phyloP scores from a whole-genome alignment of 179 eudicot species.

The Silene coronaria region DNA sequence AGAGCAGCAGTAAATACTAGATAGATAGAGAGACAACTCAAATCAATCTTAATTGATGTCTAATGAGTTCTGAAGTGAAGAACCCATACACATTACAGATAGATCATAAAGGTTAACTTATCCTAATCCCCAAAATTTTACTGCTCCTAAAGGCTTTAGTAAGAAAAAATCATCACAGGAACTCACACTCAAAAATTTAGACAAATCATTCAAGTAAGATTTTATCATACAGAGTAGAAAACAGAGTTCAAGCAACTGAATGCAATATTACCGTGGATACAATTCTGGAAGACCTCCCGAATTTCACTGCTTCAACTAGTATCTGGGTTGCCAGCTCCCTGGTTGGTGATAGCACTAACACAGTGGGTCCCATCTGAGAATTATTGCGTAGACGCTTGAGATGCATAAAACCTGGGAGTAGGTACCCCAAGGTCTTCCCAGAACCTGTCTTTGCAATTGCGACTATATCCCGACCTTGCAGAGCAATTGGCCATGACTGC shows the following conservation, averaged over 20 bases:
- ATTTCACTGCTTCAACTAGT: slow-evolving; percentile 89
- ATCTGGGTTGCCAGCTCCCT: slow-evolving; percentile 98
- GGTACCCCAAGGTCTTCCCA: slow-evolving; percentile 93
- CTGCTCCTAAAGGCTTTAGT: neutral
- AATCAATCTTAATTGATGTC: neutral
- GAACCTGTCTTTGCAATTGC: slow-evolving; percentile 99
- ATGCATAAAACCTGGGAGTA: slow-evolving; percentile 81
- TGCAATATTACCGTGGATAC: slow-evolving; percentile 61
- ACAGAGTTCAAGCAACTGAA: neutral
- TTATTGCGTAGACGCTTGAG: slow-evolving; percentile 59
- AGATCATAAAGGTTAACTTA: neutral
- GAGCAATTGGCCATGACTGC: slow-evolving; percentile 96
- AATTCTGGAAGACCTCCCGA: slow-evolving; percentile 72
- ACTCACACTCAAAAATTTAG: neutral
- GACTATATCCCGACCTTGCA: slow-evolving; percentile 83
- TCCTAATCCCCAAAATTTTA: too few relatives aligned
- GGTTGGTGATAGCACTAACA: slow-evolving; percentile 86
- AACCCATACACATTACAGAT: neutral
- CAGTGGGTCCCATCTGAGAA: slow-evolving; percentile 80
- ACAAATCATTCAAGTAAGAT: neutral
- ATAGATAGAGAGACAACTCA: neutral
- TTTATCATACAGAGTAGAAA: neutral
- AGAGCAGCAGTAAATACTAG: neutral
- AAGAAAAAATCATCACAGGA: neutral
- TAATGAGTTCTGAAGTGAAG: neutral